Percentiles rank a stretch among this genome's conserved stretches.
Conservation (phyloP, 1,284 basidiomycete genomes). For the Amylostereum areolatum region DNA sequence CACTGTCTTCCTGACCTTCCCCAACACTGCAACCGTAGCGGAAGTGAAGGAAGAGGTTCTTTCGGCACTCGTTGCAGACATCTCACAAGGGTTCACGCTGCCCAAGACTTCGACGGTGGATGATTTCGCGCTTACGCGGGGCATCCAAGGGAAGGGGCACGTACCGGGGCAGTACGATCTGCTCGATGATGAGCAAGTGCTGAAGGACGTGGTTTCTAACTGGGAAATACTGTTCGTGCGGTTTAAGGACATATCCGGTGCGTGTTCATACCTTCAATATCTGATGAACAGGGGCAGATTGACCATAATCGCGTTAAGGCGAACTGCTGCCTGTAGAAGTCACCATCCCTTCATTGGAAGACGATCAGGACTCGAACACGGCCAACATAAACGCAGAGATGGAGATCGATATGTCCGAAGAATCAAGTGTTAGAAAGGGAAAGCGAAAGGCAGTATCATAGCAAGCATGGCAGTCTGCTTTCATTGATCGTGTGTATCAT, state of each 20-base stretch:
- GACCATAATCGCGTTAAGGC: slow-evolving; percentile 21
- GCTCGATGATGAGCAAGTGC: slow-evolving; percentile 34
- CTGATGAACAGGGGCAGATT: no score
- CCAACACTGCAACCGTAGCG: slow-evolving; percentile 47
- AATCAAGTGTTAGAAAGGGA: slow-evolving; percentile 30
- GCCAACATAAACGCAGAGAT: slow-evolving; percentile 3
- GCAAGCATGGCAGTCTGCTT: slow-evolving; percentile 11
- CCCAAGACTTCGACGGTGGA: slow-evolving; percentile 36
- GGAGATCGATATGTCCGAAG: slow-evolving; percentile 13
- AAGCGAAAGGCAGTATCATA: slow-evolving; percentile 39
- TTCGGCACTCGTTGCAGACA: slow-evolving; percentile 41
- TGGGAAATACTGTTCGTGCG: slow-evolving; percentile 66
- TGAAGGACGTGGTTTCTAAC: slow-evolving; percentile 46
- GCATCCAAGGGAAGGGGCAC: slow-evolving; percentile 43
- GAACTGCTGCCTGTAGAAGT: slow-evolving; percentile 37
- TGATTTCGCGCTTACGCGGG: slow-evolving; percentile 63
- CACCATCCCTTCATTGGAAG: slow-evolving; percentile 30
- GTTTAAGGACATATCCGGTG: slow-evolving; percentile 55
- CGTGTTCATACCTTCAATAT: slow-evolving; percentile 12
- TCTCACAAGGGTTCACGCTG: slow-evolving; percentile 31
- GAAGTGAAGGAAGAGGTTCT: slow-evolving; percentile 57
- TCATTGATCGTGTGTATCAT: not conserved
- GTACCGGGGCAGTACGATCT: slow-evolving; percentile 45
- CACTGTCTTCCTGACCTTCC: slow-evolving; percentile 52
- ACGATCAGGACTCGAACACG: slow-evolving; percentile 28